phyloP scores from a whole-genome alignment of 2,329 filamentous ascomycete genomes.

The Phymatotrichopsis omnivora region DNA sequence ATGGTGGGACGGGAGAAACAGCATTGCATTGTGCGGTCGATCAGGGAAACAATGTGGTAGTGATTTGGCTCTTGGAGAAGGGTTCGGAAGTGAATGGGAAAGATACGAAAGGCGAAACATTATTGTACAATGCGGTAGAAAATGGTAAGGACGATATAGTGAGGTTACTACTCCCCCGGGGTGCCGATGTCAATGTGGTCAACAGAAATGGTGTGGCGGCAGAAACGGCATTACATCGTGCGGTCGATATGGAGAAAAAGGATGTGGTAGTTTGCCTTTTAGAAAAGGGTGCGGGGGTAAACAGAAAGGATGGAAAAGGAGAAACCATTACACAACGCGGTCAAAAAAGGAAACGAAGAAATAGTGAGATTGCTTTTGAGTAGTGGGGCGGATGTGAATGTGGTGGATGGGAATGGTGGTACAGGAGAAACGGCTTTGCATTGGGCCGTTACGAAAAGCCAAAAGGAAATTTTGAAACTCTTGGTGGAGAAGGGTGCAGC shows the following conservation, averaged over 20 bases:
- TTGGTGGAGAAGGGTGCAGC: conserved; percentile 13
- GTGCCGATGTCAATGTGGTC: conserved; percentile 10
- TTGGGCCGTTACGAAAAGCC: conserved; percentile 9
- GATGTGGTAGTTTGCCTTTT: conserved; percentile 13
- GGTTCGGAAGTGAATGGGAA: conserved; percentile 11
- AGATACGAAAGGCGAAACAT: conserved; percentile 19
- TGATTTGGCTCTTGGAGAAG: conserved; percentile 12
- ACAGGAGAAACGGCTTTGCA: conserved; percentile 19
- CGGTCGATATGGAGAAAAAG: no score
- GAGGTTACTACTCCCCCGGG: conserved; percentile 7
- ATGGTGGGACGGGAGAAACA: no score
- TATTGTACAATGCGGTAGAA: conserved; percentile 20
- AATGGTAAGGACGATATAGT: conserved; percentile 4
- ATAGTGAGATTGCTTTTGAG: no score
- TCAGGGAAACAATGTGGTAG: conserved; percentile 8
- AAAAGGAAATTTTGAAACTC: conserved; percentile 3
- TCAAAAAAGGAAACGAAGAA: no score
- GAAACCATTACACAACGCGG: no score
- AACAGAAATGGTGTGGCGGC: no score
- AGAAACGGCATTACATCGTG: no score
- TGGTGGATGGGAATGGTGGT: no score
- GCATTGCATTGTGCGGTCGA: conserved; percentile 14
- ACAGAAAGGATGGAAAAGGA: conserved; percentile 16
- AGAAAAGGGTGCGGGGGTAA: conserved; percentile 9
- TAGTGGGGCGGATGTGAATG: no score